Evolutionary conservation across 306 rosid species (phyloP).

Genomic region (Cajanus cajan): DNA sequence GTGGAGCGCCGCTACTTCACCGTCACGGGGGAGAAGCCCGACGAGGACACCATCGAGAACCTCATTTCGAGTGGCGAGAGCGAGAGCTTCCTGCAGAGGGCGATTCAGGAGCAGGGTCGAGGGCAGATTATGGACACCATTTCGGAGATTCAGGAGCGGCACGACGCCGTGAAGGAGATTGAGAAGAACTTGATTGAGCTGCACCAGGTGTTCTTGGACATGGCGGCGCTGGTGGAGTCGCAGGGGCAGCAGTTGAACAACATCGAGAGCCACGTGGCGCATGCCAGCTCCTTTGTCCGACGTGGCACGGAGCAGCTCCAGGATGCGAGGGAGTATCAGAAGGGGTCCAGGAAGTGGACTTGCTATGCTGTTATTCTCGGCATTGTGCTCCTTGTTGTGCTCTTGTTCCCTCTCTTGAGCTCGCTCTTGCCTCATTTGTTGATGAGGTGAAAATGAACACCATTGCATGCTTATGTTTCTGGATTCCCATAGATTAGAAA

Average conservation of each 20-base stretch:
- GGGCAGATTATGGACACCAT: slow-evolving; percentile 92
- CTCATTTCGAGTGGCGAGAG: slow-evolving; percentile 82
- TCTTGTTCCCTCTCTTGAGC: slow-evolving; percentile 51
- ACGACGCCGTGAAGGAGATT: slow-evolving; percentile 86
- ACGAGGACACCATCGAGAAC: slow-evolving; percentile 79
- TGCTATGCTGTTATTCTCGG: slow-evolving; percentile 57
- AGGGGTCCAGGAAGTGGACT: slow-evolving; percentile 72
- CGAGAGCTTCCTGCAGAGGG: slow-evolving; percentile 80
- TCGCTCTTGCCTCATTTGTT: slow-evolving; percentile 38
- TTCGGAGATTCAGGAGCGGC: slow-evolving; percentile 89
- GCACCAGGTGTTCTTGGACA: slow-evolving; percentile 84
- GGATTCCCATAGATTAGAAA: too few relatives aligned
- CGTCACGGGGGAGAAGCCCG: slow-evolving; percentile 72
- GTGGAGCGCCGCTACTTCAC: slow-evolving; percentile 83
- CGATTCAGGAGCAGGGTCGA: slow-evolving; percentile 89
- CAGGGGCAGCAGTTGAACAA: slow-evolving; percentile 87
- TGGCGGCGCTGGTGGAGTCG: slow-evolving; percentile 86
- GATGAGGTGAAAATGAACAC: too few relatives aligned
- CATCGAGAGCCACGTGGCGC: slow-evolving; percentile 80
- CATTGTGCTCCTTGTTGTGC: slow-evolving; percentile 34
- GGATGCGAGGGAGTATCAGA: slow-evolving; percentile 69
- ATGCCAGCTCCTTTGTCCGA: slow-evolving; percentile 76
- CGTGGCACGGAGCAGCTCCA: slow-evolving; percentile 73
- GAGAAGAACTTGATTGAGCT: slow-evolving; percentile 81
- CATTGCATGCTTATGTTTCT: too few relatives aligned